These are phyloP conservation scores for Albophoma yamanashiensis DNA, from an alignment of 2,329 filamentous ascomycete species.

Conservation along the genomic window DNA sequence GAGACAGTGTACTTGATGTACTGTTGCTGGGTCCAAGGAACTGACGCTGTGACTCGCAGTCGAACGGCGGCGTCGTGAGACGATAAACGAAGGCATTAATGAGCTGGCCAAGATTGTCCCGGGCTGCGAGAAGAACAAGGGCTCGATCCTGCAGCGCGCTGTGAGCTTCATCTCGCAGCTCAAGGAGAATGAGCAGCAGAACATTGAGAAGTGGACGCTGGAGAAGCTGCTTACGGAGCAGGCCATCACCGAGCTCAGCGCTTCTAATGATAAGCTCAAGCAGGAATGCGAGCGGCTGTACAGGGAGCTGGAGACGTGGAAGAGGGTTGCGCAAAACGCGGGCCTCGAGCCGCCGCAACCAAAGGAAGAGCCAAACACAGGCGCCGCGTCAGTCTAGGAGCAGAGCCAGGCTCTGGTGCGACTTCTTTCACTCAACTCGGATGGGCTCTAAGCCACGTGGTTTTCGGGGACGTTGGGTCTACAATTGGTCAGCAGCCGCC, in stretches of 20 bases:
- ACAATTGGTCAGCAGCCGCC: background rate
- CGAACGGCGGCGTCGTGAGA: constrained; percentile 90
- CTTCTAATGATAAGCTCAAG: constrained; percentile 81
- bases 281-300: constrained; percentile 68
- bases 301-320: constrained; percentile 70
- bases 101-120: constrained; percentile 96
- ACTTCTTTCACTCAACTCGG: background rate
- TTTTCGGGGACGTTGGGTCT: background rate
- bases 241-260: constrained; percentile 77
- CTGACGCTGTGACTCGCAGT: constrained; percentile 43
- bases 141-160: constrained; percentile 85
- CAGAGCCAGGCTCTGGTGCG: constrained; percentile 1
- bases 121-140: constrained; percentile 98
- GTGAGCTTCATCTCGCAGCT: constrained; percentile 92
- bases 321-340: constrained; percentile 53
- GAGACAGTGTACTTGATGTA: constrained; percentile 13
- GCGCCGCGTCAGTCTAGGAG: constrained; percentile 17
- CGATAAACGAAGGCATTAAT: constrained; percentile 98
- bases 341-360: constrained; percentile 37
- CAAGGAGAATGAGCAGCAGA: constrained; percentile 87
- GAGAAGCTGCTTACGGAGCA: constrained; percentile 87
- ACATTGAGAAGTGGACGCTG: constrained; percentile 88
- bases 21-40: background rate
- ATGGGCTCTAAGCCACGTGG: background rate
- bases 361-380: constrained; percentile 21